Percentiles rank a stretch among this genome's conserved stretches.
Evolutionary conservation across 2,329 filamentous ascomycete species (phyloP).

Genomic region (Fusarium protoensiforme): DNA sequence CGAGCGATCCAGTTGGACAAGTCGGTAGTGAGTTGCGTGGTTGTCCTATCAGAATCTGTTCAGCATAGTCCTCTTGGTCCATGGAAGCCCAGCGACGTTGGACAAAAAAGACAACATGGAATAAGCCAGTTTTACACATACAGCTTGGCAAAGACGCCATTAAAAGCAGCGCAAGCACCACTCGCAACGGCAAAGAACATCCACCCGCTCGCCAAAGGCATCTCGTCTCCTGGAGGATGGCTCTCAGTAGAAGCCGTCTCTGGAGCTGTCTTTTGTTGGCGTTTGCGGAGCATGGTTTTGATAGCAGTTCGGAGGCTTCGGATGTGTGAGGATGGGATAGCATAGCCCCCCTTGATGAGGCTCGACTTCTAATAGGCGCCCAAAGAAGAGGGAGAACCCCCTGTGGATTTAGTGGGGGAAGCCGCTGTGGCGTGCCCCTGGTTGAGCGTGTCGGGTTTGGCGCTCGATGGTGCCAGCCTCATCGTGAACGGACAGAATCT

Average conservation of each 20-base stretch:
- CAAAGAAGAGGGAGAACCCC: conserved; percentile 11
- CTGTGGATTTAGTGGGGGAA: conserved; percentile 32
- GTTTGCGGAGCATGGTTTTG: conserved; percentile 44
- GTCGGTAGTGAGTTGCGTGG: conserved; percentile 63
- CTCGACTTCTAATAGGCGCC: conserved; percentile 3
- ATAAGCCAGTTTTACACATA: conserved; percentile 53
- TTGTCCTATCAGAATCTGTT: conserved; percentile 56
- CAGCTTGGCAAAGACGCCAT: conserved; percentile 87
- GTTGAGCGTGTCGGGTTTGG: background rate
- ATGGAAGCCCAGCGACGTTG: too few species aligned
- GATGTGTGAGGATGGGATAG: conserved; percentile 20
- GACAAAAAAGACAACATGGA: background rate
- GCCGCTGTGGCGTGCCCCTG: conserved; percentile 1
- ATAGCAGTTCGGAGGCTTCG: conserved; percentile 20
- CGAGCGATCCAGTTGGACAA: conserved; percentile 59
- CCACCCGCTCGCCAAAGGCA: conserved; percentile 56
- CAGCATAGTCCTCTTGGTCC: background rate
- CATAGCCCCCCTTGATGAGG: conserved; percentile 22
- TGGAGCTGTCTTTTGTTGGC: conserved; percentile 33
- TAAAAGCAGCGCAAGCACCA: conserved; percentile 82
- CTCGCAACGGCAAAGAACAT: conserved; percentile 78
- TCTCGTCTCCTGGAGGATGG: conserved; percentile 2
- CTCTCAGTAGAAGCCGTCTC: conserved; percentile 2
- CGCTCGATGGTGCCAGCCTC: conserved; percentile 5
- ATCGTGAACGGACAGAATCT: conserved; percentile 14